phyloP scores from a whole-genome alignment of 768 basidiomycete genomes.

The Sporobolomyces roseus region DNA sequence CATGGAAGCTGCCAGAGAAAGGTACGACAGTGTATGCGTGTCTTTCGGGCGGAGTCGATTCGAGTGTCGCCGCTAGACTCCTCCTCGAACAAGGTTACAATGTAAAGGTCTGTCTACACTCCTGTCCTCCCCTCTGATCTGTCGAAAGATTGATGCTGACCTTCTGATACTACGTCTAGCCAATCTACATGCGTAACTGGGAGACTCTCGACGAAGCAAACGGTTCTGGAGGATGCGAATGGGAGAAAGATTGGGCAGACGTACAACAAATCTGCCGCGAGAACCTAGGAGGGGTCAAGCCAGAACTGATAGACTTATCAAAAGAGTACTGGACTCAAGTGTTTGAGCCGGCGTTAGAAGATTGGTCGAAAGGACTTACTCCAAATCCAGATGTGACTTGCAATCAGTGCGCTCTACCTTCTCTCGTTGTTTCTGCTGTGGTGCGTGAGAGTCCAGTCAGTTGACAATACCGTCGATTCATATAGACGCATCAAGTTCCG shows the following conservation, averaged over 20 bases:
- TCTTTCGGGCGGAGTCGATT: constrained; percentile 95
- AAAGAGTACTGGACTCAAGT: constrained; percentile 86
- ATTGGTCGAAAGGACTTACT: constrained; percentile 73
- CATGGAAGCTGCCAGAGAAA: neutral
- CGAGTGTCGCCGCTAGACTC: constrained; percentile 77
- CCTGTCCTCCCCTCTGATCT: neutral
- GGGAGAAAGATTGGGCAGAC: constrained; percentile 93
- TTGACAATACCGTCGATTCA: neutral
- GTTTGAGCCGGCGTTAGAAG: constrained; percentile 74
- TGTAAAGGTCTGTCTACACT: constrained; percentile 9
- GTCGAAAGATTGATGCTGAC: neutral
- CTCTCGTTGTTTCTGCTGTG: neutral
- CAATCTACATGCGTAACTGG: constrained; percentile 96
- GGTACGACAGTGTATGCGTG: constrained; percentile 64
- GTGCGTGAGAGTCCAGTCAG: neutral
- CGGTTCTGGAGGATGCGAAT: constrained; percentile 80
- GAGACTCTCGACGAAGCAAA: constrained; percentile 76
- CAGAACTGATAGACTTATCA: constrained; percentile 74
- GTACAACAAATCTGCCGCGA: constrained; percentile 70
- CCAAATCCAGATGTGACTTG: constrained; percentile 94
- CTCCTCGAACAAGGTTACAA: constrained; percentile 62
- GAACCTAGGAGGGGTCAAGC: constrained; percentile 66
- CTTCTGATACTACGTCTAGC: constrained; percentile 45
- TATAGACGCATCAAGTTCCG: constrained; percentile 85
- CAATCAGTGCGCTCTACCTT: constrained; percentile 60